Evolutionary conservation across 345 rosid species (phyloP).

Genomic region (Sisymbrium altissimum): DNA sequence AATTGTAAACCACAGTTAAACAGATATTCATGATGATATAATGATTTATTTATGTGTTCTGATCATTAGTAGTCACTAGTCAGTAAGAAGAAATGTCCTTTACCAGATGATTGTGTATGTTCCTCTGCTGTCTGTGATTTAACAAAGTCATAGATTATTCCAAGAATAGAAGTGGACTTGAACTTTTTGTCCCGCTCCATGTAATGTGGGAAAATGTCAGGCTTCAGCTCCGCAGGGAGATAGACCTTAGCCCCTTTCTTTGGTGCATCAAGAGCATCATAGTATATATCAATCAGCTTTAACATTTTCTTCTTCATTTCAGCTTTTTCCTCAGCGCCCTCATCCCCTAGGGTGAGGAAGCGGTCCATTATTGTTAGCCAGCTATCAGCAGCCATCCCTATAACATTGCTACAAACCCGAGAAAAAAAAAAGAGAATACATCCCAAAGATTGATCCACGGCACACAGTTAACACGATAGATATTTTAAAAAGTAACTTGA

Average conservation of each 20-base stretch:
- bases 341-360: conserved; percentile 42
- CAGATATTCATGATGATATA: background rate
- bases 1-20: conserved; percentile 1
- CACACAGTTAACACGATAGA: too few species aligned
- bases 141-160: conserved; percentile 54
- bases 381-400: conserved; percentile 60
- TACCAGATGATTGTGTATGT: conserved; percentile 37
- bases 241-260: conserved; percentile 53
- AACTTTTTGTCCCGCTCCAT: conserved; percentile 46
- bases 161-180: conserved; percentile 61
- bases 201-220: conserved; percentile 51
- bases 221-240: conserved; percentile 46
- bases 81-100: conserved; percentile 8
- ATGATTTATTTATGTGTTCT: background rate
- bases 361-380: conserved; percentile 82
- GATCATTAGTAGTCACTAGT: background rate
- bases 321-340: conserved; percentile 37
- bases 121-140: conserved; percentile 26
- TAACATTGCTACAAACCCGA: conserved; percentile 47
- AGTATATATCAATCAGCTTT: conserved; percentile 51
- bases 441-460: background rate
- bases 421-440: conserved; percentile 4
- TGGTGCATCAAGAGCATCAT: conserved; percentile 82
- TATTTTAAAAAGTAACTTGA: background rate
- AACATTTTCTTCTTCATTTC: conserved; percentile 39